These are phyloP conservation scores for Nectriaceae sp. DNA, from an alignment of 2,329 filamentous ascomycete species.

Conservation along the genomic window DNA sequence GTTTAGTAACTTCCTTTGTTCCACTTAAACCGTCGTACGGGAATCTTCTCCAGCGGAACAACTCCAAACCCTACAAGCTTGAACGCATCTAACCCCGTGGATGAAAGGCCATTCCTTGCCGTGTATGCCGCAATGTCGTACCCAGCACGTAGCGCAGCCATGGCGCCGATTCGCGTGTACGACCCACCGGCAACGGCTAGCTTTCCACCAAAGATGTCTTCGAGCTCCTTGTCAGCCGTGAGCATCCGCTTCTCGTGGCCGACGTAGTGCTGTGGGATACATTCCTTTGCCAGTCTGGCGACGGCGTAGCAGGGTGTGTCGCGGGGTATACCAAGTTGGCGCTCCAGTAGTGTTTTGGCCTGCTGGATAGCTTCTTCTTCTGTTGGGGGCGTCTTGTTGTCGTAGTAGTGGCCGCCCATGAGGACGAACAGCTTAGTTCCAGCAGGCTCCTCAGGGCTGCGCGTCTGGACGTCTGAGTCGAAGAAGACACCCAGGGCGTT, in stretches of 20 bases:
- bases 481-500: conserved; percentile 89
- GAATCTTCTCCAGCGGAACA: conserved; percentile 26
- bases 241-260: conserved; percentile 70
- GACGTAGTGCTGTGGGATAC: conserved; percentile 88
- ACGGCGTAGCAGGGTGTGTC: conserved; percentile 61
- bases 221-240: conserved; percentile 56
- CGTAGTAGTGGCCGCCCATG: conserved; percentile 90
- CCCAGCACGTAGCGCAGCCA: conserved; percentile 51
- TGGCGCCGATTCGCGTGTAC: conserved; percentile 53
- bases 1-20: too few species aligned
- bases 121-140: conserved; percentile 32
- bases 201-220: conserved; percentile 57
- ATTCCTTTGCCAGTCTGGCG: conserved; percentile 63
- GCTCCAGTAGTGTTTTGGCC: conserved; percentile 68
- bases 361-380: conserved; percentile 67
- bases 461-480: conserved; percentile 63
- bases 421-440: conserved; percentile 93
- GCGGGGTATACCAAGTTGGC: conserved; percentile 71
- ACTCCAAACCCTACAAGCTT: conserved; percentile 25
- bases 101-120: conserved; percentile 19
- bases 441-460: conserved; percentile 53
- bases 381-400: conserved; percentile 49
- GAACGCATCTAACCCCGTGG: conserved; percentile 33
- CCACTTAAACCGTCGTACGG: conserved; percentile 30
- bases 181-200: conserved; percentile 65